A percentile compares a stretch with the other conserved stretches of the same genome.
Evolutionary conservation across 345 rosid genomes (phyloP).

Genomic region (Anastatica hierochuntica): DNA sequence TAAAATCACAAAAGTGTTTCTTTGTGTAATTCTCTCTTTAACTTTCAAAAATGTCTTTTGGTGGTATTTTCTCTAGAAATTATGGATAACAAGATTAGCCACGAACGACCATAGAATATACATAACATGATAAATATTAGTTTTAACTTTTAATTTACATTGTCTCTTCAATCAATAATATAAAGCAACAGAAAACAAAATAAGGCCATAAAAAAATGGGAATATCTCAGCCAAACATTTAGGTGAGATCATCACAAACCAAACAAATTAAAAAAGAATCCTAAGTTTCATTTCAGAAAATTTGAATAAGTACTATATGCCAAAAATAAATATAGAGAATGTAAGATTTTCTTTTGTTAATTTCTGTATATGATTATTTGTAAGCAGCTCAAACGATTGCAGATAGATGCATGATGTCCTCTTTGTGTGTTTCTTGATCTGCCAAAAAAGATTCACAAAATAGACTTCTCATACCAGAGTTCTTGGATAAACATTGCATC

Average conservation of each 20-base stretch:
- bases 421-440: slow-evolving; percentile 14
- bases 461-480: too few relatives aligned
- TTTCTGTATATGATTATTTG: slow-evolving; percentile 2
- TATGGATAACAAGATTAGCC: too few relatives aligned
- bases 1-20: too few relatives aligned
- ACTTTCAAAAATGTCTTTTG: too few relatives aligned
- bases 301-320: background rate
- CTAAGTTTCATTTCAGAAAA: background rate
- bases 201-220: background rate
- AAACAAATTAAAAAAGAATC: background rate
- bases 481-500: slow-evolving; percentile 9
- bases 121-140: too few relatives aligned
- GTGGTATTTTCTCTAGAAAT: too few relatives aligned
- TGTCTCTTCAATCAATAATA: slow-evolving; percentile 7
- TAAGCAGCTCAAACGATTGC: slow-evolving; percentile 11
- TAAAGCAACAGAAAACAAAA: slow-evolving; percentile 6
- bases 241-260: slow-evolving; percentile 17
- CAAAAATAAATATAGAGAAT: background rate
- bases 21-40: too few relatives aligned
- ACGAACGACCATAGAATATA: too few relatives aligned
- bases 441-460: slow-evolving; percentile 10
- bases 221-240: slow-evolving; percentile 30
- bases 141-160: slow-evolving; percentile 21
- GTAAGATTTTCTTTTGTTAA: background rate
- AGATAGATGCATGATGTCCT: slow-evolving; percentile 3